A percentile compares a stretch with the other conserved stretches of the same genome.
phyloP scores from a whole-genome alignment of 2,329 filamentous ascomycete genomes.

The Cladosporium sp. region DNA sequence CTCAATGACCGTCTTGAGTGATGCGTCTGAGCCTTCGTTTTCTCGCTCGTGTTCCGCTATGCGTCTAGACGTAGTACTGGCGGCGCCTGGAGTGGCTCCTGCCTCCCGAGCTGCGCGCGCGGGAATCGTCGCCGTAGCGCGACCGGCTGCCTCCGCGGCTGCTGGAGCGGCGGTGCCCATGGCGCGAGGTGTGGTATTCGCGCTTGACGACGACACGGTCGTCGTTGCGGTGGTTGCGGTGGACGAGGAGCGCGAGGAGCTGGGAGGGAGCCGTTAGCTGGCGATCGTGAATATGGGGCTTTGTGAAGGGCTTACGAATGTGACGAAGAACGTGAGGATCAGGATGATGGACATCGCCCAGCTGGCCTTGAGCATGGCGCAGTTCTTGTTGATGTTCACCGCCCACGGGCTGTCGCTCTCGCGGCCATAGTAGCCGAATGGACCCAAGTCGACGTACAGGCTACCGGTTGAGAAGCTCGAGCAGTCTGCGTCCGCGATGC shows the following conservation, averaged over 20 bases:
- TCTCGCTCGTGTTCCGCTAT: too few species aligned
- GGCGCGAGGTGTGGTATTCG: constrained; percentile 42
- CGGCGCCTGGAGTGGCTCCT: constrained; percentile 3
- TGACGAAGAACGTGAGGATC: constrained; percentile 71
- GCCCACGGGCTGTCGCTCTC: constrained; percentile 43
- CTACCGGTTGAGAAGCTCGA: constrained; percentile 25
- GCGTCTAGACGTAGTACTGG: constrained; percentile 4
- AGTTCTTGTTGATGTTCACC: constrained; percentile 63
- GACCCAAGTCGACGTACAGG: constrained; percentile 41
- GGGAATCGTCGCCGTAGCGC: constrained; percentile 19
- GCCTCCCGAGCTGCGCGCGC: constrained; percentile 1
- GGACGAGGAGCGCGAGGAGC: constrained; percentile 57
- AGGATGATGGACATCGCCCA: constrained; percentile 93
- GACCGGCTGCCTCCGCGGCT: constrained; percentile 26
- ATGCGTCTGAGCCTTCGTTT: too few species aligned
- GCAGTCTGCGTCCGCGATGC: constrained; percentile 61
- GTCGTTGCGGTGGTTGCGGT: constrained; percentile 39
- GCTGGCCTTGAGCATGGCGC: constrained; percentile 83
- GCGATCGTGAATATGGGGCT: not conserved
- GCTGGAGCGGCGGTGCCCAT: constrained; percentile 34
- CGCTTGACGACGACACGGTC: constrained; percentile 49
- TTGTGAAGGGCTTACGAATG: constrained; percentile 47
- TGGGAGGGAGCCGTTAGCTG: constrained; percentile 16
- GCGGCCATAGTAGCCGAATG: constrained; percentile 11
- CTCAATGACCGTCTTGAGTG: too few species aligned